Conservation (phyloP, 805 yeast genomes). For the Kodamaea neixiangensis region DNA sequence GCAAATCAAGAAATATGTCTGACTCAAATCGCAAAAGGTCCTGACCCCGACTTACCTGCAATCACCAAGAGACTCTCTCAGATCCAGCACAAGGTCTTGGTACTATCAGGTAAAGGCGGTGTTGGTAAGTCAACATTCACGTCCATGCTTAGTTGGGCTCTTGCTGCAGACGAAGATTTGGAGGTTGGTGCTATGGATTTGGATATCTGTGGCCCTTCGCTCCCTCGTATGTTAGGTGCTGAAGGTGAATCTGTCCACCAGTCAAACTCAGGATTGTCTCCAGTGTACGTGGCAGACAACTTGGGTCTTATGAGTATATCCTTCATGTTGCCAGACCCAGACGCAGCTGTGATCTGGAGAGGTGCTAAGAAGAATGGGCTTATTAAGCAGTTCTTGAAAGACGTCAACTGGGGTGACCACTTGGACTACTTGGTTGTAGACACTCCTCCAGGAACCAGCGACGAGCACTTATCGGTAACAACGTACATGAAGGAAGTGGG, state of each 20-base stretch:
- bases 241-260: slow-evolving; percentile 83
- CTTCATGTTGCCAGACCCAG: slow-evolving; percentile 90
- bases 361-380: slow-evolving; percentile 94
- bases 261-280: slow-evolving; percentile 93
- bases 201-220: slow-evolving; percentile 97
- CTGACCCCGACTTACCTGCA: slow-evolving; percentile 86
- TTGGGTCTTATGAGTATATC: slow-evolving; percentile 94
- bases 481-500: slow-evolving; percentile 87
- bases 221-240: slow-evolving; percentile 93
- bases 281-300: slow-evolving; percentile 93
- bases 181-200: slow-evolving; percentile 97
- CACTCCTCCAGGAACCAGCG: slow-evolving; percentile 99
- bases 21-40: slow-evolving; percentile 81
- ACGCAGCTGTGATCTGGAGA: slow-evolving; percentile 95
- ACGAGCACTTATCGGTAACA: slow-evolving; percentile 91
- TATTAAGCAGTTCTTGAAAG: slow-evolving; percentile 90
- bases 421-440: slow-evolving; percentile 87
- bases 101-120: slow-evolving; percentile 87
- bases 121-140: slow-evolving; percentile 98
- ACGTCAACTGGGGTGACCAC: slow-evolving; percentile 88
- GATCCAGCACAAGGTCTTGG: slow-evolving; percentile 75
- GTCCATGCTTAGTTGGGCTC: slow-evolving; percentile 94
- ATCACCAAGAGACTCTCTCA: slow-evolving; percentile 68
- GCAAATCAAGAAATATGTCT: slow-evolving; percentile 91
- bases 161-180: slow-evolving; percentile 72